These are phyloP conservation scores for Hyphopichia homilentoma DNA, from an alignment of 805 yeast genomes.

Conservation along the genomic window DNA sequence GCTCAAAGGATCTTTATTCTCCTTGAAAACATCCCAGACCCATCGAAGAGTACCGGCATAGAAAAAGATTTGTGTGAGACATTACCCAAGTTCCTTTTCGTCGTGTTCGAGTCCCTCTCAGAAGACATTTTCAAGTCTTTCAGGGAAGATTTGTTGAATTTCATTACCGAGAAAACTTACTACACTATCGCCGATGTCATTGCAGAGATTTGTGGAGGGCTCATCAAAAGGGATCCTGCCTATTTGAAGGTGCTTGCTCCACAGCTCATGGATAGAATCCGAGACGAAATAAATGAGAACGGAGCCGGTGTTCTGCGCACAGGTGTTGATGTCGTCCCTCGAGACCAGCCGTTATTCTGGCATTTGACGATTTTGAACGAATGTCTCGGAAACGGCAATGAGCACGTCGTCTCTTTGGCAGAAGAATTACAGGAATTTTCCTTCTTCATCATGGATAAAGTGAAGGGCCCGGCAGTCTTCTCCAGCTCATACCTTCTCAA, in stretches of 20 bases:
- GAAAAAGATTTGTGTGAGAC: constrained; percentile 43
- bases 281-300: constrained; percentile 66
- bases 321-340: constrained; percentile 62
- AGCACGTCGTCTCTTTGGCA: constrained; percentile 38
- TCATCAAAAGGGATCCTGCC: constrained; percentile 62
- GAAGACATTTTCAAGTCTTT: constrained; percentile 49
- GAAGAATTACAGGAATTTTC: constrained; percentile 47
- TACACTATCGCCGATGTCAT: constrained; percentile 62
- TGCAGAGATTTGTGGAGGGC: constrained; percentile 68
- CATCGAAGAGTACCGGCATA: constrained; percentile 45
- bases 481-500: constrained; percentile 62
- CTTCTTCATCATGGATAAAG: constrained; percentile 38
- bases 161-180: constrained; percentile 55
- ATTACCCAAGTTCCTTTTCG: constrained; percentile 33
- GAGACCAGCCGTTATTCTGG: constrained; percentile 76
- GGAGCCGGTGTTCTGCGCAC: constrained; percentile 77
- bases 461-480: constrained; percentile 65
- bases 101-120: constrained; percentile 55
- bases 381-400: constrained; percentile 65
- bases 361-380: constrained; percentile 67
- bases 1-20: constrained; percentile 57
- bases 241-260: constrained; percentile 41
- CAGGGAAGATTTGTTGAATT: constrained; percentile 48
- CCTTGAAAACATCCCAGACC: constrained; percentile 67
- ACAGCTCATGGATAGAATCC: constrained; percentile 48